These are phyloP conservation scores for Daedalea quercina DNA, from an alignment of 768 basidiomycete genomes.

Conservation along the genomic window DNA sequence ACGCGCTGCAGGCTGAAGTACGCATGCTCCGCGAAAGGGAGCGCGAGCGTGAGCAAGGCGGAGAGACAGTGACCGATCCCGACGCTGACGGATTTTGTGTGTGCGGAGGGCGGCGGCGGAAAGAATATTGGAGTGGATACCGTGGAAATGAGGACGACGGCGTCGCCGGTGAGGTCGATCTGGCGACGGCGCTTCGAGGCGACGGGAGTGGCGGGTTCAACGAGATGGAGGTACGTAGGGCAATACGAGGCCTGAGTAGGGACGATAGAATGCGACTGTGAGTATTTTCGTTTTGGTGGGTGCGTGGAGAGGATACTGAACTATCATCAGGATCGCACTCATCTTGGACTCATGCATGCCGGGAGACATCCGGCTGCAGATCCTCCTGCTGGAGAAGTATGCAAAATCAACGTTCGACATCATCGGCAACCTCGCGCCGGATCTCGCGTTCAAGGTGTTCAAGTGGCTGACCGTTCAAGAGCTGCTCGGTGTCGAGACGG, in stretches of 20 bases:
- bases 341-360: slow-evolving; percentile 72
- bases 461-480: slow-evolving; percentile 52
- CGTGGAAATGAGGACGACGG: slow-evolving; percentile 42
- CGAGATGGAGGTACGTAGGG: slow-evolving; percentile 64
- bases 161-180: slow-evolving; percentile 39
- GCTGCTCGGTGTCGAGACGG: slow-evolving; percentile 52
- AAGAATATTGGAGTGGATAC: slow-evolving; percentile 72
- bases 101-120: slow-evolving; percentile 57
- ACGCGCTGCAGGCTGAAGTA: slow-evolving; percentile 80
- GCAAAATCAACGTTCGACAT: slow-evolving; percentile 78
- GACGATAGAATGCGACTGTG: slow-evolving; percentile 73
- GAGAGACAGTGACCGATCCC: slow-evolving; percentile 7
- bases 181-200: slow-evolving; percentile 42
- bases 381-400: slow-evolving; percentile 81
- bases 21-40: slow-evolving; percentile 50
- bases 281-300: slow-evolving; percentile 24
- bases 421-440: slow-evolving; percentile 61
- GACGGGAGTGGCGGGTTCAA: slow-evolving; percentile 51
- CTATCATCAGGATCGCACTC: slow-evolving; percentile 40
- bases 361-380: slow-evolving; percentile 80
- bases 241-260: slow-evolving; percentile 50
- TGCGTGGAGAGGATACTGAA: not conserved
- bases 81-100: slow-evolving; percentile 29
- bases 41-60: slow-evolving; percentile 21
- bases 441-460: slow-evolving; percentile 59